These are phyloP conservation scores for Paramecium sonneborni DNA, from an alignment of 73 alveolate genomes.

Conservation along the genomic window DNA sequence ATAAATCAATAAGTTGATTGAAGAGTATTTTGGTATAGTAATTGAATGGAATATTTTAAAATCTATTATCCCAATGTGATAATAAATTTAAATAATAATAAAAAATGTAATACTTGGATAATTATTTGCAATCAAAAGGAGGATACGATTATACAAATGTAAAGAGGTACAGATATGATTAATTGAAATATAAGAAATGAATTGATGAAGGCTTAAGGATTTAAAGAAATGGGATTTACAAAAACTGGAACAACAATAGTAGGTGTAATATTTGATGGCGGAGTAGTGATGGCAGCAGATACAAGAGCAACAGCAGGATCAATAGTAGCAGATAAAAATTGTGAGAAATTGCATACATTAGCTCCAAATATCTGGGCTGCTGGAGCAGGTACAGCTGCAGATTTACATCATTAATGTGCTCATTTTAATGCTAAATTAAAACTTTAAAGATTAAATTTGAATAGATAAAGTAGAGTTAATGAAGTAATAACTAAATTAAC, in stretches of 20 bases:
- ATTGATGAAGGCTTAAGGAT: neutral
- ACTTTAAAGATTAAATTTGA: conserved; percentile 91
- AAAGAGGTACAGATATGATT: neutral
- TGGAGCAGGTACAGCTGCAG: conserved; percentile 99
- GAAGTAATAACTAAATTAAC: conserved; percentile 91
- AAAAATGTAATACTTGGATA: neutral
- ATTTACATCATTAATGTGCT: conserved; percentile 88
- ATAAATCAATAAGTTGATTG: neutral
- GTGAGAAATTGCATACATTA: conserved; percentile 94
- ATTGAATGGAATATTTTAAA: neutral
- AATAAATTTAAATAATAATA: neutral
- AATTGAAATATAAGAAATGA: conserved; percentile 7
- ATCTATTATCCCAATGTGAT: conserved; percentile 21
- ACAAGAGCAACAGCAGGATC: conserved; percentile 99
- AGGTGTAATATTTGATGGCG: conserved; percentile 92
- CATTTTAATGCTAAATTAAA: conserved; percentile 75
- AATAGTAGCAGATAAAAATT: conserved; percentile 96
- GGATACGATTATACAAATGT: conserved; percentile 33
- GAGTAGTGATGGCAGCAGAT: conserved; percentile 99
- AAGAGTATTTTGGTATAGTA: neutral
- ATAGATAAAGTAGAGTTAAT: conserved; percentile 92
- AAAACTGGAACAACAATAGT: conserved; percentile 98
- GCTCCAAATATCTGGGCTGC: conserved; percentile 98
- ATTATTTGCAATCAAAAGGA: neutral
- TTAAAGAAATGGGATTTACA: conserved; percentile 73